phyloP scores from a whole-genome alignment of 1,139 yeast species.

The Nadsonia commutata region DNA sequence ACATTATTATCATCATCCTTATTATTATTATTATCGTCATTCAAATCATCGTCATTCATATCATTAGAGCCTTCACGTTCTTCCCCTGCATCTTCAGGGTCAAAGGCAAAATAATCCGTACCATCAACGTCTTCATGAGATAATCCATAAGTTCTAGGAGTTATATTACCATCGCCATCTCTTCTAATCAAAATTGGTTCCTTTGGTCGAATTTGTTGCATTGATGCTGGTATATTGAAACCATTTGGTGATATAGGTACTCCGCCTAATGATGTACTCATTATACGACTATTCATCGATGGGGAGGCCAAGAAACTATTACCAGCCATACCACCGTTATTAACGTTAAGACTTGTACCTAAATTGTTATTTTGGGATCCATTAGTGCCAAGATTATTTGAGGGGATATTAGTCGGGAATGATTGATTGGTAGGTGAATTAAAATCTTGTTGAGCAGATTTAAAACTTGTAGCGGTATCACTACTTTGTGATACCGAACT shows the following conservation, averaged over 20 bases:
- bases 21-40: conserved; percentile 1
- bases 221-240: conserved; percentile 15
- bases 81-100: neutral
- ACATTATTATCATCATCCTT: conserved; percentile 1
- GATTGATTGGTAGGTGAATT: conserved; percentile 1
- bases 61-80: neutral
- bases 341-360: too few species aligned
- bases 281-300: neutral
- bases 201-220: conserved; percentile 21
- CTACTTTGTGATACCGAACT: conserved; percentile 11
- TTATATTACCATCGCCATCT: conserved; percentile 15
- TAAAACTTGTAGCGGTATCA: neutral
- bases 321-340: neutral
- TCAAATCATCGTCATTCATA: neutral
- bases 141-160: conserved; percentile 7
- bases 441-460: conserved; percentile 2
- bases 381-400: conserved; percentile 2
- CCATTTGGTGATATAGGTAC: neutral
- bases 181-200: conserved; percentile 21
- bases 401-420: conserved; percentile 1
- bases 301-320: neutral
- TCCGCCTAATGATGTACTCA: neutral
- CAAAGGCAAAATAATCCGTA: neutral
- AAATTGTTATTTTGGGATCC: neutral
- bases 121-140: neutral